Evolutionary conservation across 129 eudicot genomes (phyloP), one percentile per base, ranked within the genome.

Genomic region (Silybum marianum): DNA sequence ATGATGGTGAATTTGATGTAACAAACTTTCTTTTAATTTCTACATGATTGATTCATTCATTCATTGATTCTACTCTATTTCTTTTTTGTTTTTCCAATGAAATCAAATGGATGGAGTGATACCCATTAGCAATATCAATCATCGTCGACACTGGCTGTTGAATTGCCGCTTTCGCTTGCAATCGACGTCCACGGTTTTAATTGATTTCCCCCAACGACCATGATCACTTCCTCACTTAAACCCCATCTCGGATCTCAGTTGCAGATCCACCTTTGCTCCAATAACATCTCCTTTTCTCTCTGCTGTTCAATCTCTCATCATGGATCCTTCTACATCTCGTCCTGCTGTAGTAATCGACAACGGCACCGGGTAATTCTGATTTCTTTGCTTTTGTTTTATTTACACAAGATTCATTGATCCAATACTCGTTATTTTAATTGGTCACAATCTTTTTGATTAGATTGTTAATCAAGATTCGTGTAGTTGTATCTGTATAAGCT

Each of bases 271-370:
- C 78, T 22, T 81, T 62, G 48, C 79, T 81, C 36, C 48, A 81
- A 30, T 22, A 66, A 74, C n/a, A 58, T 32, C 69, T 18, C 71
- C 23, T 12, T 9, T 44, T 80, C 65, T 24, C 21, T 72, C 74
- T 51, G 23, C 28, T 74, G 23, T n/a, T 80, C 87, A 60, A 48
- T 76, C 71, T 71, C 11, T 67, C 71, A 68, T 28, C 46, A 95
- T 95, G 99, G 97, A 95, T 83, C 85, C 97, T 73, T 86, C 93
- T 42, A 73, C 91, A 25, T 90, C 99, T 76, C 97, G 98, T 70
- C 99, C 97, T 36, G 98, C 99, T 71, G 93, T 95, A 66, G 99
- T 95, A 14, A 95, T 95, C 82, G 99, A 95, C 76, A 95, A 91
- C 28, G 99, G 99, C 81, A 95, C 99, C 42, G 99, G 99, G 98